Conservation (phyloP, 345 rosid genomes). For the Eutrema yunnanense region DNA sequence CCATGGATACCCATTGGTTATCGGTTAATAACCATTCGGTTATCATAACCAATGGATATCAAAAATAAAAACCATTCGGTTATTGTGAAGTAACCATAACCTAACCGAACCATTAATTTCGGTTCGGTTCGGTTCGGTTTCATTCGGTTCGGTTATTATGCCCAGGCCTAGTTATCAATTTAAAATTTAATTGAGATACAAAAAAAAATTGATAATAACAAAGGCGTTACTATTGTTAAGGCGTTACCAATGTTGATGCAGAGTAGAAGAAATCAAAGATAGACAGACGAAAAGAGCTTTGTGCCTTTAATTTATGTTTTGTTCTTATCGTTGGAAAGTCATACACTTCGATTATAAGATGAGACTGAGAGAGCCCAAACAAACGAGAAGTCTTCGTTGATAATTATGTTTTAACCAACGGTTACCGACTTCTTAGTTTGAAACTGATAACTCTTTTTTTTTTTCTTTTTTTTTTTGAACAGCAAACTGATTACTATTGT, state of each 20-base stretch:
- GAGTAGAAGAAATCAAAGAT: not conserved
- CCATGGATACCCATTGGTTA: too few species aligned
- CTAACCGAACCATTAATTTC: too few species aligned
- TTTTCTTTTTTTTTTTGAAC: too few species aligned
- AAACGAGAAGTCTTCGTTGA: constrained; percentile 10
- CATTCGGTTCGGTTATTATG: too few species aligned
- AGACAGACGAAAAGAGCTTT: not conserved
- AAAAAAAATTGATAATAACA: not conserved
- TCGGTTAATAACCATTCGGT: too few species aligned
- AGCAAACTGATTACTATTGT: too few species aligned
- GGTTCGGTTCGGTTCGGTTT: too few species aligned
- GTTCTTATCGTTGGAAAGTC: not conserved
- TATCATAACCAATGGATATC: too few species aligned
- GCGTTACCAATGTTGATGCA: not conserved
- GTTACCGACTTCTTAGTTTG: constrained; percentile 1
- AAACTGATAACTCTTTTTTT: not conserved
- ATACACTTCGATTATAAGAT: constrained; percentile 2
- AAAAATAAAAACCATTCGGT: too few species aligned
- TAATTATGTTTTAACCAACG: not conserved
- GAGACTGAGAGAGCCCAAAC: not conserved
- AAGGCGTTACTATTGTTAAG: not conserved
- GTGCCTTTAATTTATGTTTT: not conserved
- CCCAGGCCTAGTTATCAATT: not conserved
- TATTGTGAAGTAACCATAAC: too few species aligned
- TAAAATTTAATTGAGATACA: not conserved